A percentile compares a stretch with the other conserved stretches of the same genome.
Evolutionary conservation across 176 grass and related monocot species (phyloP).

Genomic region (Pontederia crassipes): DNA sequence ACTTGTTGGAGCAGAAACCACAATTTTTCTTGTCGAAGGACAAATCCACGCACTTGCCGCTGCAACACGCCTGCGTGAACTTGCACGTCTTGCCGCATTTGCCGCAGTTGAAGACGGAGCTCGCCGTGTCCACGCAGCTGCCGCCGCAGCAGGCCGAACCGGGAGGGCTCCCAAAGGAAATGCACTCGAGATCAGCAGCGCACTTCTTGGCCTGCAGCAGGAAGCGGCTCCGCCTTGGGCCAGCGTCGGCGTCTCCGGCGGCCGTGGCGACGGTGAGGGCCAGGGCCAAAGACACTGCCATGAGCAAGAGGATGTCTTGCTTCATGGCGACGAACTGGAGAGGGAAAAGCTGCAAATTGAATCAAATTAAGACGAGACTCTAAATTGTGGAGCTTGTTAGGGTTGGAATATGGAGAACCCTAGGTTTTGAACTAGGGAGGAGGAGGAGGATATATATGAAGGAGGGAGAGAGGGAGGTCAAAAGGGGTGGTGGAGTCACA

Average conservation of each 20-base stretch:
- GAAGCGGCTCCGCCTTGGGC: not conserved
- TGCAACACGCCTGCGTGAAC: constrained; percentile 19
- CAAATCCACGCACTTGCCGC: constrained; percentile 19
- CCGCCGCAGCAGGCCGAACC: constrained; percentile 15
- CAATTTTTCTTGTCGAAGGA: constrained; percentile 21
- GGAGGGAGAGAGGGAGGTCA: too few species aligned
- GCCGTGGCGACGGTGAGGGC: not conserved
- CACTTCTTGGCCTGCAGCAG: constrained; percentile 2
- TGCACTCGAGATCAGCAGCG: not conserved
- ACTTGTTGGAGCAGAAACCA: constrained; percentile 18
- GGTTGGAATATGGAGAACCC: too few species aligned
- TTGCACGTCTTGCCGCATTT: constrained; percentile 22
- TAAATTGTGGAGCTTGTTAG: too few species aligned
- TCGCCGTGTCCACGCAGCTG: constrained; percentile 14
- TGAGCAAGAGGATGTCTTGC: constrained; percentile 4
- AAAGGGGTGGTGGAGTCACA: not conserved
- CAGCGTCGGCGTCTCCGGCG: not conserved
- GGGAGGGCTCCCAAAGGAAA: not conserved
- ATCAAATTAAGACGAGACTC: too few species aligned
- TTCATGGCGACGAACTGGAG: constrained; percentile 1
- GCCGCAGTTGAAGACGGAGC: constrained; percentile 20
- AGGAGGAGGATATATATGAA: not conserved
- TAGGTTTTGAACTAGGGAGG: not conserved
- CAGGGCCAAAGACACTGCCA: not conserved
- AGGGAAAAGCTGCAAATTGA: not conserved